phyloP scores from a whole-genome alignment of 768 basidiomycete species.

The Boletus sp. region DNA sequence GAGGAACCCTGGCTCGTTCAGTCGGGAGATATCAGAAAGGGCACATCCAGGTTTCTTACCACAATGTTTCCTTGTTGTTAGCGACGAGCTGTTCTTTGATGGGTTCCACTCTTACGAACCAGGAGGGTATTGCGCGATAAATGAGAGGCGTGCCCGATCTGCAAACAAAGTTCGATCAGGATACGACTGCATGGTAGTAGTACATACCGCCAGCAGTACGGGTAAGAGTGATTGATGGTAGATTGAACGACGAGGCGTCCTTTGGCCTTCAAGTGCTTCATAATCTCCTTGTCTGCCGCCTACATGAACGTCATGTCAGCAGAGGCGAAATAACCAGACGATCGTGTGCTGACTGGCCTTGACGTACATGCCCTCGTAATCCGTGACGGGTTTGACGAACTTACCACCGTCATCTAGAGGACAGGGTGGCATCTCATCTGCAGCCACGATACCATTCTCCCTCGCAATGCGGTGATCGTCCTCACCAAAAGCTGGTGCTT shows the following conservation, averaged over 20 bases:
- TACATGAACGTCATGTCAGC: conserved; percentile 27
- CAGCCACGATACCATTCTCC: conserved; percentile 73
- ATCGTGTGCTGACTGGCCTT: conserved; percentile 53
- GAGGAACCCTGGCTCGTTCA: conserved; percentile 72
- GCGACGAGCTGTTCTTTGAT: conserved; percentile 82
- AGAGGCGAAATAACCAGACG: neutral
- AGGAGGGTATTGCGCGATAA: conserved; percentile 92
- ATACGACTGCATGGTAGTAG: neutral
- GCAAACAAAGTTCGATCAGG: neutral
- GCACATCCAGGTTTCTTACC: conserved; percentile 44
- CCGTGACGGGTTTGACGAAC: conserved; percentile 86
- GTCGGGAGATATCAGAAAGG: neutral
- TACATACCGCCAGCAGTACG: conserved; percentile 91
- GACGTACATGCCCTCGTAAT: conserved; percentile 84
- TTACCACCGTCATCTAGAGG: conserved; percentile 88
- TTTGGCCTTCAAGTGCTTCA: conserved; percentile 83
- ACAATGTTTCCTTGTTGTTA: conserved; percentile 88
- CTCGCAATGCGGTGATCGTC: conserved; percentile 96
- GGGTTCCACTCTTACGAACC: conserved; percentile 90
- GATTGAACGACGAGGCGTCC: conserved; percentile 86
- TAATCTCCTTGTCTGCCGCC: conserved; percentile 93
- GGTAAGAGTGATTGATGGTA: conserved; percentile 87
- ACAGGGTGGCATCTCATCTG: conserved; percentile 94
- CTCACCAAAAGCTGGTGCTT: conserved; percentile 97
- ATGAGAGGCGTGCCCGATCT: conserved; percentile 95